Evolutionary conservation across 352 stramenopile species (phyloP).

Genomic region (Globisporangium rhizosaccharum): DNA sequence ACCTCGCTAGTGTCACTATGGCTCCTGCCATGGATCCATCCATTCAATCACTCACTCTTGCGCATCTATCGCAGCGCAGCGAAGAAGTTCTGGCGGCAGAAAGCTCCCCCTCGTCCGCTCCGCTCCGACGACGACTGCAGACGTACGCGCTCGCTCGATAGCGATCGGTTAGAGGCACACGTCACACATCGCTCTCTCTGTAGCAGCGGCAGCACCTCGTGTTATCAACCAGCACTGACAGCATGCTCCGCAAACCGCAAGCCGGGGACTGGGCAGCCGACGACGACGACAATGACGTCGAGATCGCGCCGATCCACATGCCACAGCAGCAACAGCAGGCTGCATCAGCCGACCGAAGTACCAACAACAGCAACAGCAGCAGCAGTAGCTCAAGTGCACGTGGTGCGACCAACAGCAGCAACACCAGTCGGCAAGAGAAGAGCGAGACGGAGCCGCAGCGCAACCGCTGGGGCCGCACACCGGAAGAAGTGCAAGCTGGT

Average conservation of each 20-base stretch:
- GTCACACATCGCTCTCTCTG: background rate
- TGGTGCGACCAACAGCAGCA: conserved; percentile 1
- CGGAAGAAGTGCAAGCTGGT: conserved; percentile 4
- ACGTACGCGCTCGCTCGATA: background rate
- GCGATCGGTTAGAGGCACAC: background rate
- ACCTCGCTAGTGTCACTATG: background rate
- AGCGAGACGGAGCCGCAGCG: conserved; percentile 1
- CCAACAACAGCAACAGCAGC: background rate
- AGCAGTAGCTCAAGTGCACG: background rate
- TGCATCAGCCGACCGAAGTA: background rate
- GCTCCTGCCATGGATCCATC: background rate
- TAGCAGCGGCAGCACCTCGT: background rate
- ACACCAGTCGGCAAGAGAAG: conserved; percentile 8
- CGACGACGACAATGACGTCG: conserved; percentile 68
- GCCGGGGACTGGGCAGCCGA: conserved; percentile 71
- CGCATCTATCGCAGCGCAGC: too few species aligned
- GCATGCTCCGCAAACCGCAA: conserved; percentile 63
- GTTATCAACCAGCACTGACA: background rate
- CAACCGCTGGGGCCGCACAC: conserved; percentile 11
- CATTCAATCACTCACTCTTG: background rate
- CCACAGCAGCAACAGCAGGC: conserved; percentile 9
- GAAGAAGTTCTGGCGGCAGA: background rate
- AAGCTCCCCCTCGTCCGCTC: too few species aligned
- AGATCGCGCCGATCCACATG: conserved; percentile 17
- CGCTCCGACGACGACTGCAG: background rate